These are phyloP conservation scores for Cladosporium austrohemisphaericum DNA, from an alignment of 2,329 filamentous ascomycete genomes.

Conservation along the genomic window DNA sequence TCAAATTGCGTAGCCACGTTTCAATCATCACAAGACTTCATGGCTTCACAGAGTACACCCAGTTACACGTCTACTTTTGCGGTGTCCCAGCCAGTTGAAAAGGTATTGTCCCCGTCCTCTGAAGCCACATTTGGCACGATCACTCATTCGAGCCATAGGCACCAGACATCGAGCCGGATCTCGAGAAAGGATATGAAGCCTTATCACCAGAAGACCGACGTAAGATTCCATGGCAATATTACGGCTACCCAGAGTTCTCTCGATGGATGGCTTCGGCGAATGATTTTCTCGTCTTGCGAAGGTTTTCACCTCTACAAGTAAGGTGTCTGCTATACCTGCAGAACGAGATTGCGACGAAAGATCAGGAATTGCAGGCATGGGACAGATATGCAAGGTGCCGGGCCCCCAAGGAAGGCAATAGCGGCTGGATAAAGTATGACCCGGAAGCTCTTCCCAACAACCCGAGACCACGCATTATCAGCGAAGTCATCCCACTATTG, in stretches of 20 bases:
- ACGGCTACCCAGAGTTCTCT: conserved; percentile 17
- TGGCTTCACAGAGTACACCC: too few species aligned
- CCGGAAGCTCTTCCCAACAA: background rate
- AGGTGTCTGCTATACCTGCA: conserved; percentile 17
- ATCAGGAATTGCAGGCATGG: conserved; percentile 10
- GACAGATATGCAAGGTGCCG: conserved; percentile 5
- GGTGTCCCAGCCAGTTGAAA: too few species aligned
- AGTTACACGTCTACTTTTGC: too few species aligned
- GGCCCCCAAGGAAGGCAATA: background rate
- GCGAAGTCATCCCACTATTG: conserved; percentile 10
- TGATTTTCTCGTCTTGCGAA: conserved; percentile 18
- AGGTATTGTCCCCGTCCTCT: too few species aligned
- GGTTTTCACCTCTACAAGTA: conserved; percentile 14
- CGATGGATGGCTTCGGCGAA: conserved; percentile 15
- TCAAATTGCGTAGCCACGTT: too few species aligned
- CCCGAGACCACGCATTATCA: background rate
- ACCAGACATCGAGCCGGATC: too few species aligned
- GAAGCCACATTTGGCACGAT: too few species aligned
- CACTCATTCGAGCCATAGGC: too few species aligned
- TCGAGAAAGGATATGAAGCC: too few species aligned
- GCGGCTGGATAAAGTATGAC: background rate
- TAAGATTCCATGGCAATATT: conserved; percentile 12
- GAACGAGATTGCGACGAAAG: conserved; percentile 13
- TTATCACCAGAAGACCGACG: background rate
- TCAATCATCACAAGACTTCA: too few species aligned